phyloP scores from a whole-genome alignment of 805 yeast species.

The Lipomyces sp. region DNA sequence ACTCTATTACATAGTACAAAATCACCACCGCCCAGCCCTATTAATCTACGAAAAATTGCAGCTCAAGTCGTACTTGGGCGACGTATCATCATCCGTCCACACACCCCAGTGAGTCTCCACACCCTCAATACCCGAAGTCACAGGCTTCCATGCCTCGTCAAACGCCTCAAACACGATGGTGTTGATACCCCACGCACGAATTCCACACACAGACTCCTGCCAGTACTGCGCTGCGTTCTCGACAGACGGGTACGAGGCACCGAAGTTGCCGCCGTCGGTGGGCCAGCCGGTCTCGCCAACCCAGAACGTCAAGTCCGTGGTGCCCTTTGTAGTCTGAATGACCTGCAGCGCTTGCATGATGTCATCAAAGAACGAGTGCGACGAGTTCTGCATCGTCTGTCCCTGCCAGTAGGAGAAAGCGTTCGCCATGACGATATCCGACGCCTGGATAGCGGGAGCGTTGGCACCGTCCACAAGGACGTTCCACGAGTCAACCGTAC shows the following conservation, averaged over 20 bases:
- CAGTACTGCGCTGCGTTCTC: constrained; percentile 76
- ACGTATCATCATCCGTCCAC: constrained; percentile 47
- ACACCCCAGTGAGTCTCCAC: constrained; percentile 97
- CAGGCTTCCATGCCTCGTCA: constrained; percentile 96
- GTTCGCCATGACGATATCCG: constrained; percentile 86
- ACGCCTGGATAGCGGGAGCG: constrained; percentile 66
- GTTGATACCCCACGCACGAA: constrained; percentile 94
- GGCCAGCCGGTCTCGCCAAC: constrained; percentile 99
- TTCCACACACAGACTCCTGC: constrained; percentile 86
- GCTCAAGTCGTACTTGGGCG: constrained; percentile 20
- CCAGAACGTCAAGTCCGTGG: constrained; percentile 84
- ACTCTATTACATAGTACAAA: too few species aligned
- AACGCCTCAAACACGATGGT: constrained; percentile 91
- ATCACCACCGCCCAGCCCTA: not conserved
- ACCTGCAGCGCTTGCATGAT: constrained; percentile 95
- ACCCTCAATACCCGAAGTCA: constrained; percentile 69
- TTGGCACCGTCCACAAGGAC: constrained; percentile 76
- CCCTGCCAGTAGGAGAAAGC: constrained; percentile 99
- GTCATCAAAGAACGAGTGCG: constrained; percentile 92
- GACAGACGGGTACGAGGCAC: constrained; percentile 62
- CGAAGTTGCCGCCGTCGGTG: constrained; percentile 73
- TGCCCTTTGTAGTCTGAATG: constrained; percentile 81
- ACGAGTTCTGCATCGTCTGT: constrained; percentile 74
- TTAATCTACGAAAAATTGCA: constrained; percentile 16
- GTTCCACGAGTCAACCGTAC: constrained; percentile 96